phyloP scores from a whole-genome alignment of 2,329 filamentous ascomycete genomes.

The Epichloe glyceriae region DNA sequence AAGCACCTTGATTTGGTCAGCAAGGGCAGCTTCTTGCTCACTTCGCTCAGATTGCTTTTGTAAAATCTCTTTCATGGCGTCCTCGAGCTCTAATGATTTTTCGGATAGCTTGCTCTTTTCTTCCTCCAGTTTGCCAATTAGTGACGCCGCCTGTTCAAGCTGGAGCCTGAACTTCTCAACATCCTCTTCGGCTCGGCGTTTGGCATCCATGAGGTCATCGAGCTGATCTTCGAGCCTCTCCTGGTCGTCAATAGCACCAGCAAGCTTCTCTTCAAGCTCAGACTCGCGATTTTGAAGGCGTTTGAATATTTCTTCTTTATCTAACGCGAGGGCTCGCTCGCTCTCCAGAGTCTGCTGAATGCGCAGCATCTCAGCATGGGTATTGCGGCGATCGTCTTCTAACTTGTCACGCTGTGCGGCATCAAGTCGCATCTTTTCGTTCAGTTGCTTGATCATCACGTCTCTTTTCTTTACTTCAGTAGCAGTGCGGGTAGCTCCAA shows the following conservation, averaged over 20 bases:
- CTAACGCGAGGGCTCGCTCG: conserved; percentile 84
- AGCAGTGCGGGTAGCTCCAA: conserved; percentile 83
- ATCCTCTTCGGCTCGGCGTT: conserved; percentile 78
- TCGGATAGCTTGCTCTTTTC: conserved; percentile 68
- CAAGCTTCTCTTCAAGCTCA: conserved; percentile 84
- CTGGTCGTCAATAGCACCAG: conserved; percentile 85
- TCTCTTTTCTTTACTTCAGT: conserved; percentile 92
- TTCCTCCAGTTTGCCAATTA: conserved; percentile 74
- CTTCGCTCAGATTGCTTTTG: conserved; percentile 59
- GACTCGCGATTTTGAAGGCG: conserved; percentile 84
- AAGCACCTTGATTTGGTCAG: conserved; percentile 79
- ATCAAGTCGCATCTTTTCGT: conserved; percentile 71
- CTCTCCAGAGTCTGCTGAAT: conserved; percentile 93
- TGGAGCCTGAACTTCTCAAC: conserved; percentile 67
- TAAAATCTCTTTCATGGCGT: conserved; percentile 57
- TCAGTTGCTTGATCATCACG: conserved; percentile 79
- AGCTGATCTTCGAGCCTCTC: conserved; percentile 88
- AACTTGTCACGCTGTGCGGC: conserved; percentile 61
- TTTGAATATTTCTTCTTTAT: conserved; percentile 99
- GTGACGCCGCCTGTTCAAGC: conserved; percentile 77
- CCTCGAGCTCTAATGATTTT: conserved; percentile 56
- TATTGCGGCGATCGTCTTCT: conserved; percentile 82
- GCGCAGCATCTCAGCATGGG: conserved; percentile 73
- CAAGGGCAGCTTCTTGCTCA: conserved; percentile 61
- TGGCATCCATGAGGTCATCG: conserved; percentile 75